Evolutionary conservation across 176 grass and related monocot species (phyloP).

Genomic region (Saccharum officinarum): DNA sequence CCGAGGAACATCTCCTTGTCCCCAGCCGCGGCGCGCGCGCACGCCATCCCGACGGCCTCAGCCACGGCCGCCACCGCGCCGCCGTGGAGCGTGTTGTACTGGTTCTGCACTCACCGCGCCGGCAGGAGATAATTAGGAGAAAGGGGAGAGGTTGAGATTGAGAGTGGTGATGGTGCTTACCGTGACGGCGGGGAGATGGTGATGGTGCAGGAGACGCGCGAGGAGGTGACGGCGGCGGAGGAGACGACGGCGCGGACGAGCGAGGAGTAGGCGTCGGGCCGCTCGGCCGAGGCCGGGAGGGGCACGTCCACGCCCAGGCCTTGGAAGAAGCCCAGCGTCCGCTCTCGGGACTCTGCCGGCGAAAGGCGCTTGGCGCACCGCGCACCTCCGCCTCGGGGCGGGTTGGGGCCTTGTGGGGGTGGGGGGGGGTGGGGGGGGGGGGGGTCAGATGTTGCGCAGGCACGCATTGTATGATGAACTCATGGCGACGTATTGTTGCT

Average conservation of each 20-base stretch:
- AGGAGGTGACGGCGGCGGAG: constrained; percentile 16
- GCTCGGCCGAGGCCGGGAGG: constrained; percentile 36
- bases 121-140: neutral
- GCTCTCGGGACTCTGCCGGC: constrained; percentile 15
- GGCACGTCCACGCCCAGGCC: neutral
- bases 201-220: constrained; percentile 48
- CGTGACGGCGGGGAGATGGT: constrained; percentile 18
- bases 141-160: too few relatives aligned
- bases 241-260: constrained; percentile 42
- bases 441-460: neutral
- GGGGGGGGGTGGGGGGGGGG: neutral
- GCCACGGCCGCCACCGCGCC: constrained; percentile 53
- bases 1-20: constrained; percentile 66
- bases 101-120: neutral
- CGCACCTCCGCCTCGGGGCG: neutral
- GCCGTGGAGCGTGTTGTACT: constrained; percentile 58
- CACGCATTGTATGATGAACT: too few relatives aligned
- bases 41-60: constrained; percentile 53
- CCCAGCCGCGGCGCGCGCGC: constrained; percentile 28
- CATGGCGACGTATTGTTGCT: too few relatives aligned
- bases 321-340: neutral
- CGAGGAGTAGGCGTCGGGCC: constrained; percentile 32
- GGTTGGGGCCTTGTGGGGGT: neutral
- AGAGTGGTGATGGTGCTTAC: constrained; percentile 13
- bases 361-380: neutral